Conservation (phyloP, 305 asterid species). For the Petunia hybrid region DNA sequence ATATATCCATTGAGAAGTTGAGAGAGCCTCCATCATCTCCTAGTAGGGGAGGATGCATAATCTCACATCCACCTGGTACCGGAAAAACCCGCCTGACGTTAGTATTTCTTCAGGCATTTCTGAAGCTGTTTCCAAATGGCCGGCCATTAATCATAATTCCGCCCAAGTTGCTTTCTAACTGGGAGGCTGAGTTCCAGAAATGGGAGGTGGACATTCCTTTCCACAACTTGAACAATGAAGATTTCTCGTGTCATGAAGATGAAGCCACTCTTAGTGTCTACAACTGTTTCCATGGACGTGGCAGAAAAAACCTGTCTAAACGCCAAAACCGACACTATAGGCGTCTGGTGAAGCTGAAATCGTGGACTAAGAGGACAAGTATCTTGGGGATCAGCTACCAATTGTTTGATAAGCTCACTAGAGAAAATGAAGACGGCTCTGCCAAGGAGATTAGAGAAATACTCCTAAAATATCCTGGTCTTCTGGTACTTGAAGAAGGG, state of each 20-base stretch:
- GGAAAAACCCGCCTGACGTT: constrained; percentile 72
- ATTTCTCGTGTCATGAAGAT: constrained; percentile 44
- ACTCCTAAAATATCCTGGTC: constrained; percentile 59
- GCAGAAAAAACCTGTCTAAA: constrained; percentile 24
- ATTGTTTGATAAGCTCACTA: constrained; percentile 52
- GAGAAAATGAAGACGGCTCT: constrained; percentile 30
- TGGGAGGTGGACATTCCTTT: constrained; percentile 66
- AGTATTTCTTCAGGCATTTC: constrained; percentile 56
- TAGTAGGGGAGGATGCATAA: constrained; percentile 79
- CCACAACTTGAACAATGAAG: constrained; percentile 56
- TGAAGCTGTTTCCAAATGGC: constrained; percentile 56
- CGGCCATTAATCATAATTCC: constrained; percentile 65
- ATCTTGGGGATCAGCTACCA: constrained; percentile 63
- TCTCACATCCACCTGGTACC: constrained; percentile 83
- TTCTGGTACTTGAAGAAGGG: constrained; percentile 74
- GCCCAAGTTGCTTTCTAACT: constrained; percentile 67
- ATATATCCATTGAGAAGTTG: constrained; percentile 51
- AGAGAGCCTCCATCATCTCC: constrained; percentile 35
- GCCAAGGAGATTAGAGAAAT: constrained; percentile 41
- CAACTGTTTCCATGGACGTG: constrained; percentile 30
- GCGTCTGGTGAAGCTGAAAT: constrained; percentile 52
- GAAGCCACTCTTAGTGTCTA: constrained; percentile 1
- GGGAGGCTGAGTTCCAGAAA: constrained; percentile 78
- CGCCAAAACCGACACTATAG: constrained; percentile 33
- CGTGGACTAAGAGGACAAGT: constrained; percentile 53